Conservation (phyloP, 148 eudicot genomes). For the Nyssa sinensis region DNA sequence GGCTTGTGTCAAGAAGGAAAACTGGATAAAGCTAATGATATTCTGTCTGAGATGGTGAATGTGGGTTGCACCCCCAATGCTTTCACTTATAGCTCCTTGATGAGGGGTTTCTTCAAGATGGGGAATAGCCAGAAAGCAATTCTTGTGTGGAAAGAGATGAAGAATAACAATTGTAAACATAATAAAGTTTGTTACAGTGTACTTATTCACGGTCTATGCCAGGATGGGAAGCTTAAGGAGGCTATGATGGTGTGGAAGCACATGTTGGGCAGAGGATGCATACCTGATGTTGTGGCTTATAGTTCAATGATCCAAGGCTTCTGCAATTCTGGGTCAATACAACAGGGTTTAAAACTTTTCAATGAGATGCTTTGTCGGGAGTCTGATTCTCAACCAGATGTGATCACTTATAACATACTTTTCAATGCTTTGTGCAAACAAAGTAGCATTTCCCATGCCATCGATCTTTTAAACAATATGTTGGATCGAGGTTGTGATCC, state of each 20-base stretch:
- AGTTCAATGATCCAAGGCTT: slow-evolving; percentile 86
- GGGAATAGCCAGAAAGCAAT: slow-evolving; percentile 66
- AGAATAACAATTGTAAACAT: slow-evolving; percentile 25
- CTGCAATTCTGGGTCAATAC: slow-evolving; percentile 65
- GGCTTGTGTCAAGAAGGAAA: slow-evolving; percentile 69
- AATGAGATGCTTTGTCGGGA: slow-evolving; percentile 69
- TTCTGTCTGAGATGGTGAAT: slow-evolving; percentile 55
- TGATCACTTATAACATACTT: slow-evolving; percentile 78
- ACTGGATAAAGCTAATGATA: slow-evolving; percentile 60
- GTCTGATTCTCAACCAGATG: slow-evolving; percentile 60
- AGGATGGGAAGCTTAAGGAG: slow-evolving; percentile 63
- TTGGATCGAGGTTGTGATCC: slow-evolving; percentile 81
- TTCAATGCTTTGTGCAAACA: slow-evolving; percentile 62
- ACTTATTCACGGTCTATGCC: slow-evolving; percentile 67
- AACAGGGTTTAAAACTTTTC: slow-evolving; percentile 61
- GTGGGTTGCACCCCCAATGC: slow-evolving; percentile 69
- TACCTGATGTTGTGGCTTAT: slow-evolving; percentile 73
- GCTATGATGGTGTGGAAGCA: slow-evolving; percentile 73
- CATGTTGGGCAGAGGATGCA: slow-evolving; percentile 60
- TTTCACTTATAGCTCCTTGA: slow-evolving; percentile 72
- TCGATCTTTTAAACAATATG: slow-evolving; percentile 75
- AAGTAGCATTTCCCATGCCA: slow-evolving; percentile 51
- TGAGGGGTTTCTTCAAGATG: slow-evolving; percentile 67
- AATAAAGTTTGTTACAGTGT: slow-evolving; percentile 74
- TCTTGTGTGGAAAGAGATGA: slow-evolving; percentile 71